A percentile compares a stretch with the other conserved stretches of the same genome.
Conservation (phyloP, 2,329 filamentous ascomycete species). For the Phialophora expanda region DNA sequence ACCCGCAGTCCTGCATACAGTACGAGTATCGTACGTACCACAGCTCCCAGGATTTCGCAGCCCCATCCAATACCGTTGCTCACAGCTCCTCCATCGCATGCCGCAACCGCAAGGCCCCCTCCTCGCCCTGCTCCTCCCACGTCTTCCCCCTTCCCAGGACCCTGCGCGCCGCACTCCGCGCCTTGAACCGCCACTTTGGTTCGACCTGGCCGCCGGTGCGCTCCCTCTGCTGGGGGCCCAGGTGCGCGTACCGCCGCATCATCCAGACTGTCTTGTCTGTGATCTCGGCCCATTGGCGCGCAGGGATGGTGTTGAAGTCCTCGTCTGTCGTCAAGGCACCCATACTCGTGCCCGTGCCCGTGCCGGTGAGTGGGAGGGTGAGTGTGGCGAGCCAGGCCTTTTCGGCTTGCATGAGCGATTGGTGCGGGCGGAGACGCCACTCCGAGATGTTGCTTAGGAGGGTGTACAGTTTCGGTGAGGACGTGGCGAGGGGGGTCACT, state of each 20-base stretch:
- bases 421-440: constrained; percentile 72
- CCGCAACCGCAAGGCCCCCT: constrained; percentile 45
- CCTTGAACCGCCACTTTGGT: constrained; percentile 85
- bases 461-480: constrained; percentile 75
- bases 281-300: constrained; percentile 71
- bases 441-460: constrained; percentile 72
- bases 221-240: constrained; percentile 60
- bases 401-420: constrained; percentile 82
- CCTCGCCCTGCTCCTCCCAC: constrained; percentile 71
- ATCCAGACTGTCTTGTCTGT: constrained; percentile 80
- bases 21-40: no score
- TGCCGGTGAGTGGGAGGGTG: neutral
- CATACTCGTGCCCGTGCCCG: neutral
- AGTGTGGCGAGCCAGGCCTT: constrained; percentile 77
- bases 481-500: constrained; percentile 83
- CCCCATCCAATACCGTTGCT: neutral
- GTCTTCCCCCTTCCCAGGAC: constrained; percentile 79
- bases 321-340: neutral
- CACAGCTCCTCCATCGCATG: constrained; percentile 13
- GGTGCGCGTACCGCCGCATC: constrained; percentile 81
- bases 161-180: constrained; percentile 79
- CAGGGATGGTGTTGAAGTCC: constrained; percentile 49
- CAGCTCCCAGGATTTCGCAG: no score
- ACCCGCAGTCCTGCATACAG: no score
- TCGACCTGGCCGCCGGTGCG: constrained; percentile 68